Evolutionary conservation across 345 rosid genomes (phyloP).

Genomic region (Eucalyptus pauciflora): DNA sequence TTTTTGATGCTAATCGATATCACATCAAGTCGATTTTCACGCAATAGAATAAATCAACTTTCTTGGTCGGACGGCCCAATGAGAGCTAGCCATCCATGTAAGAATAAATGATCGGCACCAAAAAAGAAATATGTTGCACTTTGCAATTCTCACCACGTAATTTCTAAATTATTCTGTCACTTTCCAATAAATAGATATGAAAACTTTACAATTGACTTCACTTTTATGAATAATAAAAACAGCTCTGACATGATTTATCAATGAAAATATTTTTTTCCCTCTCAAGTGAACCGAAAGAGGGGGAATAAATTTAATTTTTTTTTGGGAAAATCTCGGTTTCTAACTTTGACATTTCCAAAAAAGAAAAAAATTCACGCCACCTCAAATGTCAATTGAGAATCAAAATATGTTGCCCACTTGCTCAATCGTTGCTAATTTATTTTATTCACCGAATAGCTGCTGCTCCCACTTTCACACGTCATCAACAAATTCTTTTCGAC

Average conservation of each 20-base stretch:
- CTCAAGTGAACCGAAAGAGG: not conserved
- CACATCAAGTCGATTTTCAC: not conserved
- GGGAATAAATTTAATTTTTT: not conserved
- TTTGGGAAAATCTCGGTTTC: not conserved
- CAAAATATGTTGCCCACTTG: not conserved
- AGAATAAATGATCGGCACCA: not conserved
- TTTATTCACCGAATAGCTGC: not conserved
- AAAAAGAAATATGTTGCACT: not conserved
- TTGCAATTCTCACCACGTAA: not conserved
- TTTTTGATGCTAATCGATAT: not conserved
- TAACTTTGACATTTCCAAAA: not conserved
- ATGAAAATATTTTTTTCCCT: not conserved
- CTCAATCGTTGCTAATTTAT: not conserved
- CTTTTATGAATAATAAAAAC: too few relatives aligned
- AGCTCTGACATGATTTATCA: accelerated
- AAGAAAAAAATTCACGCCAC: not conserved
- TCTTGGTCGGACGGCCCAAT: not conserved
- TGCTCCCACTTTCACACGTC: not conserved
- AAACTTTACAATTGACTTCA: not conserved
- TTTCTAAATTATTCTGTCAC: not conserved
- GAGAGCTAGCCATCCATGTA: not conserved
- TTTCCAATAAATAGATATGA: too few relatives aligned
- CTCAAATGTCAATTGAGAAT: not conserved
- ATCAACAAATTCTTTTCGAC: not conserved
- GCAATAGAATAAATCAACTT: not conserved